These are phyloP conservation scores for Herpetomonas tarakana DNA, from an alignment of 208 protist species.

Conservation along the genomic window DNA sequence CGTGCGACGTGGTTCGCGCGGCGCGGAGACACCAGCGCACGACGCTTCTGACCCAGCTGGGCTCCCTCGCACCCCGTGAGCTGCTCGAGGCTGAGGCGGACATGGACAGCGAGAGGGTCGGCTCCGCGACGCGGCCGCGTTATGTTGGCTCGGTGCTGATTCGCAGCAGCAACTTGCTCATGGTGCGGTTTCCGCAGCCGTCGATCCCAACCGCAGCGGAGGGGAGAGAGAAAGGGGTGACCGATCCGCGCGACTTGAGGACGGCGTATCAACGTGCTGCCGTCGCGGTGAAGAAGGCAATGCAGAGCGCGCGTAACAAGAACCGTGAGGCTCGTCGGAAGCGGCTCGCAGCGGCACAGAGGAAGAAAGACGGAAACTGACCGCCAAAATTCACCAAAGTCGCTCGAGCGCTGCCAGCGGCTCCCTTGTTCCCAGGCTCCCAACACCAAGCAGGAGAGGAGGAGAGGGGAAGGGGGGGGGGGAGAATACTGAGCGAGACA, in stretches of 20 bases:
- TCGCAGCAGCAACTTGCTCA: slow-evolving; percentile 70
- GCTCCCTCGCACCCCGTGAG: slow-evolving; percentile 1
- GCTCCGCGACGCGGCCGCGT: slow-evolving; percentile 37
- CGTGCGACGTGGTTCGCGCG: slow-evolving; percentile 58
- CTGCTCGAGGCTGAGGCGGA: slow-evolving; percentile 5
- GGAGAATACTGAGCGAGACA: too few relatives aligned
- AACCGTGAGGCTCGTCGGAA: slow-evolving; percentile 52
- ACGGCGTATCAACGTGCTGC: slow-evolving; percentile 36
- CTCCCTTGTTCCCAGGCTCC: too few relatives aligned
- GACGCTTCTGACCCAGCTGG: background rate
- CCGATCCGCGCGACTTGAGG: slow-evolving; percentile 11
- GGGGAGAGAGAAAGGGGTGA: background rate
- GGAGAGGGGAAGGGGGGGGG: too few relatives aligned
- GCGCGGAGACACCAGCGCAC: slow-evolving; percentile 12
- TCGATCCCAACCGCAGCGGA: background rate
- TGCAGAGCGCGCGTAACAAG: slow-evolving; percentile 48
- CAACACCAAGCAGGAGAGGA: too few relatives aligned
- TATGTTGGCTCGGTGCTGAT: slow-evolving; percentile 69
- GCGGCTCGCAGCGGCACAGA: slow-evolving; percentile 37
- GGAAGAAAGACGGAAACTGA: too few relatives aligned
- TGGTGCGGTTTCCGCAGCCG: slow-evolving; percentile 52
- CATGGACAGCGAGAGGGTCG: slow-evolving; percentile 23
- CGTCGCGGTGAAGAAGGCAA: slow-evolving; percentile 36
- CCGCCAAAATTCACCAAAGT: too few relatives aligned
- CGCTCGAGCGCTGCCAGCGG: too few relatives aligned